A percentile compares a stretch with the other conserved stretches of the same genome.
Conservation (phyloP, 805 yeast genomes). For the Pichia nakasei region DNA sequence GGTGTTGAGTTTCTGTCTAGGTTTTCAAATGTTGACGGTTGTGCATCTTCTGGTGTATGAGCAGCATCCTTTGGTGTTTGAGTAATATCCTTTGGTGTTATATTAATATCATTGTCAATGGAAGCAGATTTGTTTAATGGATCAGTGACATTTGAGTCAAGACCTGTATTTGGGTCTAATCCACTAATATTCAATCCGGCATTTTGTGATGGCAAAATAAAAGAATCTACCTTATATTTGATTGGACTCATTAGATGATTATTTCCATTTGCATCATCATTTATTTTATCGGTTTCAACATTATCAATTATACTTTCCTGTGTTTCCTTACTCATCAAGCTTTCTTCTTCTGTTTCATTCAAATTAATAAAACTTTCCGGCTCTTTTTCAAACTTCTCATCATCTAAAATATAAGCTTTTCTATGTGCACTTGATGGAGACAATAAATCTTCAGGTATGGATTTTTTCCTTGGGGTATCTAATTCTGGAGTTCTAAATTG, state of each 20-base stretch:
- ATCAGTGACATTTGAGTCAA: not conserved
- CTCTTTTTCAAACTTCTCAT: slow-evolving; percentile 8
- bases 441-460: not conserved
- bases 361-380: slow-evolving; percentile 19
- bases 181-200: slow-evolving; percentile 21
- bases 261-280: not conserved
- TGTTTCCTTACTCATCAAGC: slow-evolving; percentile 7
- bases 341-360: slow-evolving; percentile 15
- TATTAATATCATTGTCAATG: not conserved
- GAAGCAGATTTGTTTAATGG: not conserved
- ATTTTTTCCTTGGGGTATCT: slow-evolving; percentile 9
- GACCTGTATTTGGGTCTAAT: slow-evolving; percentile 1
- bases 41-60: slow-evolving; percentile 4
- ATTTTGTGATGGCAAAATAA: not conserved
- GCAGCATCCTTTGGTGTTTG: not conserved
- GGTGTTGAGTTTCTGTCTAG: slow-evolving; percentile 3
- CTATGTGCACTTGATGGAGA: slow-evolving; percentile 7
- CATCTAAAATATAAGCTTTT: slow-evolving; percentile 9
- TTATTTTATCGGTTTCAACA: not conserved
- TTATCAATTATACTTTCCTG: not conserved
- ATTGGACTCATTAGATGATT: slow-evolving; percentile 6
- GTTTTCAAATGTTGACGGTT: not conserved
- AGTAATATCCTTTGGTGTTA: not conserved
- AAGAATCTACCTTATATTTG: not conserved
- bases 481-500: slow-evolving; percentile 15